Evolutionary conservation across 2,329 filamentous ascomycete genomes (phyloP).

Genomic region (Hypoxylon sp.): DNA sequence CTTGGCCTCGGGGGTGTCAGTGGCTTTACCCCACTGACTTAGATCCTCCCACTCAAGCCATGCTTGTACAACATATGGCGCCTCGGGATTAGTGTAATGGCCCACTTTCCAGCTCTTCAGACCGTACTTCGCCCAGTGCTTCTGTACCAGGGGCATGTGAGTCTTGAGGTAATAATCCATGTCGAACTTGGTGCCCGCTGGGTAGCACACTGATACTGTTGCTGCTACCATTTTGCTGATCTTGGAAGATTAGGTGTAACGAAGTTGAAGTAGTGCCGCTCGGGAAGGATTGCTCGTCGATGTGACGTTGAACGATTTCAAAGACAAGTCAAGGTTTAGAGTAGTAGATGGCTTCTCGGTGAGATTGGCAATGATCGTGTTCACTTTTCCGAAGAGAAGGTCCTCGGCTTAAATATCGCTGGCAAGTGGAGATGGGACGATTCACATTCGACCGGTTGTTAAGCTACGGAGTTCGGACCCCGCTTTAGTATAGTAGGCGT

Average conservation of each 20-base stretch:
- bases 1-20: slow-evolving; percentile 24
- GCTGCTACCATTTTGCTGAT: slow-evolving; percentile 38
- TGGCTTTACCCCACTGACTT: slow-evolving; percentile 47
- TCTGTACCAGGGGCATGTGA: slow-evolving; percentile 62
- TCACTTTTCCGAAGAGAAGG: slow-evolving; percentile 1
- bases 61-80: slow-evolving; percentile 50
- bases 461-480: not conserved
- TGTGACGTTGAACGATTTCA: not conserved
- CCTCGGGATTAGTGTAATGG: slow-evolving; percentile 47
- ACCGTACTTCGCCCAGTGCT: slow-evolving; percentile 58
- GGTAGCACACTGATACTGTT: slow-evolving; percentile 58
- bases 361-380: not conserved
- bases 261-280: not conserved
- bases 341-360: not conserved
- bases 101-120: slow-evolving; percentile 57
- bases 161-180: slow-evolving; percentile 63
- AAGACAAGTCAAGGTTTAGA: not conserved
- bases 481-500: not conserved
- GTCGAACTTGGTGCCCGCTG: slow-evolving; percentile 61
- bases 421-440: slow-evolving; percentile 10
- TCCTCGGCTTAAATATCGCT: slow-evolving; percentile 17
- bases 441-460: slow-evolving; percentile 9
- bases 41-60: slow-evolving; percentile 53
- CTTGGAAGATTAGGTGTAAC: not conserved
- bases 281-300: not conserved